Evolutionary conservation across 2,329 filamentous ascomycete species (phyloP).

Genomic region (Fonsecaea pedrosoi): DNA sequence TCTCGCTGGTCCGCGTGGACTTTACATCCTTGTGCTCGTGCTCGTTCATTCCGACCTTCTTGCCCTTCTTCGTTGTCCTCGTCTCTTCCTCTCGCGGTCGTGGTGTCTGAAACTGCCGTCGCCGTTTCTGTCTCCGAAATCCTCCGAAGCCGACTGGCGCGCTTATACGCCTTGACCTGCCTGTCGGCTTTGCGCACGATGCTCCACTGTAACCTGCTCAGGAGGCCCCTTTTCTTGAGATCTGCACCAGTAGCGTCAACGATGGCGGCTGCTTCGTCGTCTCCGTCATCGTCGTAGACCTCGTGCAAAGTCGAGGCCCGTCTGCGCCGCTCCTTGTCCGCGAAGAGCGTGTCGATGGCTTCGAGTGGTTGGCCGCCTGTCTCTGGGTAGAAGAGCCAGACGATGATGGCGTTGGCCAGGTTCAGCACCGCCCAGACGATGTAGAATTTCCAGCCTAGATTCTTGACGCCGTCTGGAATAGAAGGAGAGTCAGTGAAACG

Average conservation of each 20-base stretch:
- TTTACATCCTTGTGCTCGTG: not conserved
- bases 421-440: conserved; percentile 53
- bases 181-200: conserved; percentile 19
- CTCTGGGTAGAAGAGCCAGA: conserved; percentile 48
- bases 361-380: conserved; percentile 69
- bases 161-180: conserved; percentile 21
- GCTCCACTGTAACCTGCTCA: conserved; percentile 19
- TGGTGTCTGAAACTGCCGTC: conserved; percentile 1
- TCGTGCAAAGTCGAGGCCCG: conserved; percentile 8
- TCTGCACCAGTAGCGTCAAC: not conserved
- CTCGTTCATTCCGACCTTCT: not conserved
- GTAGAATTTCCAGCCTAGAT: conserved; percentile 61
- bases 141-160: not conserved
- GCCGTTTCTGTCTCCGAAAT: not conserved
- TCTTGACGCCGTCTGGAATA: conserved; percentile 34
- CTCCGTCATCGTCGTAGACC: not conserved
- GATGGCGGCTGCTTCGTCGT: not conserved
- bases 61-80: not conserved
- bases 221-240: not conserved
- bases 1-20: not conserved
- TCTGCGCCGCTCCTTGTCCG: conserved; percentile 5
- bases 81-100: not conserved
- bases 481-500: not conserved
- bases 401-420: conserved; percentile 14
- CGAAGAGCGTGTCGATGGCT: conserved; percentile 63